Evolutionary conservation across 2,329 filamentous ascomycete genomes (phyloP), one percentile per base, ranked within the genome.

Genomic region (Xylariaceae sp.): DNA sequence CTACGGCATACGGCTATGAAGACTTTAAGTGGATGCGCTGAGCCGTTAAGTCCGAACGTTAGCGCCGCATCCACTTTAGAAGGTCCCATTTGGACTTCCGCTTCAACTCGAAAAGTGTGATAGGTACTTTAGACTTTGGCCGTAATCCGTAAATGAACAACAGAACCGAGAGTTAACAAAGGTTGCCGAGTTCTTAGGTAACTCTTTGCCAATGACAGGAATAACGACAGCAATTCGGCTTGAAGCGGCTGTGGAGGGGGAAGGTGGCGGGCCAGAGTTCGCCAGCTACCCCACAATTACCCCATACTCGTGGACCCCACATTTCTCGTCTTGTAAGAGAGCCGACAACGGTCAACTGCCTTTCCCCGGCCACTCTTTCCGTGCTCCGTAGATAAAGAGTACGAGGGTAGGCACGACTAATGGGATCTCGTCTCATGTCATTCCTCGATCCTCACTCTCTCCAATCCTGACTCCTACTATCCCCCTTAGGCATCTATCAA

Each of bases 201-300:
- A 66, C 55, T 37, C 51, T 62, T 58, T 62, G 52, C 59, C 56
- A 53, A 62, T 58, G 18, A 56, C 51, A 56, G 53, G 52, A 53
- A 45, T 17, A 37, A 7, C 23, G 34, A 10, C 17, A 17, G 11
- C n/a, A 23, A 49, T 55, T 68, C 67, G 67, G 67, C 62, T 68
- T 66, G 58, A 51, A 56, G 55, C 67, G 67, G 67, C 58, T 60
- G 57, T 54, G 55, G 53, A 58, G 13, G 10, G 35, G 45, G 55
- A 30, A 30, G 23, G 15, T n/a, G 51, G 35, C 47, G 45, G 51
- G 30, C 18, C 3, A 50, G 47, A 9, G n/a, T 7, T 9, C 10
- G 13, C 47, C 13, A 42, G 37, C 35, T n/a, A 9, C 39, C 18
- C 53, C 55, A 51, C 53, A 47, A 54, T 63, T 47, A 42, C 60